A percentile compares a stretch with the other conserved stretches of the same genome.
phyloP scores from a whole-genome alignment of 306 rosid genomes.

The Trifolium dubium region DNA sequence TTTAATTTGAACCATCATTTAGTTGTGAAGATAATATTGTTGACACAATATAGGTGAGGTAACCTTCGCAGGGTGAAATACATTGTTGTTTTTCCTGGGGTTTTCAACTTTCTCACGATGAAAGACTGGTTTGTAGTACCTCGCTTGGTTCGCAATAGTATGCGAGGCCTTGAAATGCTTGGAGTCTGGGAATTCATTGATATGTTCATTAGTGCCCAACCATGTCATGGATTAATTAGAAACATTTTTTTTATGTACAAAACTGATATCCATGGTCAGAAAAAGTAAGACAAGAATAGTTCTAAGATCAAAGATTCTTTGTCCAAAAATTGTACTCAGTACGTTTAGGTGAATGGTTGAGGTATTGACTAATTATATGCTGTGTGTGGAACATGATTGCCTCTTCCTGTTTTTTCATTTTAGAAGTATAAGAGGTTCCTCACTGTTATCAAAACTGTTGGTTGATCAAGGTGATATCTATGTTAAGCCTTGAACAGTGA shows the following conservation, averaged over 20 bases:
- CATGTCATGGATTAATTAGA: slow-evolving; percentile 4
- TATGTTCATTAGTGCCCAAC: background rate
- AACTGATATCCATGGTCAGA: background rate
- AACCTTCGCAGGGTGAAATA: background rate
- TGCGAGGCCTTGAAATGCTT: background rate
- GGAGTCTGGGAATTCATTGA: background rate
- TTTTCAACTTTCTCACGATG: background rate
- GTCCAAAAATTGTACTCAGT: background rate
- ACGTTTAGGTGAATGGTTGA: background rate
- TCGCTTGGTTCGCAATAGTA: background rate
- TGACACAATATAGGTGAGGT: background rate
- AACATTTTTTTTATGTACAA: too few species aligned
- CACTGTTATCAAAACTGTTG: background rate
- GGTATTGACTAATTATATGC: slow-evolving; percentile 2
- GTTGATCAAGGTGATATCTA: slow-evolving; percentile 8
- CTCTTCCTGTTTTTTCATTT: background rate
- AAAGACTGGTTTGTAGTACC: background rate
- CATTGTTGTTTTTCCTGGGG: background rate
- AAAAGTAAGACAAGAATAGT: background rate
- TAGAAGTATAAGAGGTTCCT: slow-evolving; percentile 1
- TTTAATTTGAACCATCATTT: background rate
- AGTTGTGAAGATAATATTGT: background rate
- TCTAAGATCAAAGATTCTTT: background rate
- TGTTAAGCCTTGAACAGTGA: background rate
- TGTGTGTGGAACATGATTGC: background rate